Evolutionary conservation across 352 stramenopile species (phyloP).

Genomic region (Pythium vanterpoolii): DNA sequence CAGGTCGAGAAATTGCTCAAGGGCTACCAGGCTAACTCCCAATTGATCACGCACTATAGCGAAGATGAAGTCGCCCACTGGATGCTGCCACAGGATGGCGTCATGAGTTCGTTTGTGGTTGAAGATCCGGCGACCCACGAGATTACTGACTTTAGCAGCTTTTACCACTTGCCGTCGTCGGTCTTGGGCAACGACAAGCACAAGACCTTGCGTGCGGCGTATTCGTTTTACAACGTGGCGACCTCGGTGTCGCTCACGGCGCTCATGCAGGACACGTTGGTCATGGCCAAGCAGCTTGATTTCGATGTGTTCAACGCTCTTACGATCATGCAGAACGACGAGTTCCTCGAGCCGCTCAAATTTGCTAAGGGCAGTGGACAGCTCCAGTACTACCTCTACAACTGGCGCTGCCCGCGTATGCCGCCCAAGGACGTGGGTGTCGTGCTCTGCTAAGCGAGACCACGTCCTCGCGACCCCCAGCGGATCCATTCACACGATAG

Average conservation of each 20-base stretch:
- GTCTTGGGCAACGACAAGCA: slow-evolving; percentile 96
- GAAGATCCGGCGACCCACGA: slow-evolving; percentile 65
- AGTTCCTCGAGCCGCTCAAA: slow-evolving; percentile 56
- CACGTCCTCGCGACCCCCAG: background rate
- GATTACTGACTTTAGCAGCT: slow-evolving; percentile 94
- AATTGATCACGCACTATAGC: slow-evolving; percentile 87
- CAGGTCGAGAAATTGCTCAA: slow-evolving; percentile 49
- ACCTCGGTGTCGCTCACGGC: slow-evolving; percentile 51
- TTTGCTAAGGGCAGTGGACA: slow-evolving; percentile 59
- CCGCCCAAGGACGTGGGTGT: slow-evolving; percentile 45
- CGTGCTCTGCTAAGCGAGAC: slow-evolving; percentile 28
- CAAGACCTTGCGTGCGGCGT: slow-evolving; percentile 95
- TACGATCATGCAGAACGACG: slow-evolving; percentile 61
- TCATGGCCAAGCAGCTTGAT: slow-evolving; percentile 50
- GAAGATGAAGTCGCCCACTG: slow-evolving; percentile 96
- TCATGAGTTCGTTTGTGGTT: slow-evolving; percentile 95
- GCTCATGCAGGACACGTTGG: slow-evolving; percentile 67
- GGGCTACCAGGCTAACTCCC: slow-evolving; percentile 53
- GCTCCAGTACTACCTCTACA: slow-evolving; percentile 78
- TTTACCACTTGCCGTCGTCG: slow-evolving; percentile 97
- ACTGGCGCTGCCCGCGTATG: slow-evolving; percentile 75
- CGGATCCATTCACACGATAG: slow-evolving; percentile 1
- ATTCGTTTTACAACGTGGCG: slow-evolving; percentile 98
- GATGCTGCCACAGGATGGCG: slow-evolving; percentile 93
- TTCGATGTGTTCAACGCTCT: slow-evolving; percentile 72